These are phyloP conservation scores for Huntiella savannae DNA, from an alignment of 2,329 filamentous ascomycete genomes.

Conservation along the genomic window DNA sequence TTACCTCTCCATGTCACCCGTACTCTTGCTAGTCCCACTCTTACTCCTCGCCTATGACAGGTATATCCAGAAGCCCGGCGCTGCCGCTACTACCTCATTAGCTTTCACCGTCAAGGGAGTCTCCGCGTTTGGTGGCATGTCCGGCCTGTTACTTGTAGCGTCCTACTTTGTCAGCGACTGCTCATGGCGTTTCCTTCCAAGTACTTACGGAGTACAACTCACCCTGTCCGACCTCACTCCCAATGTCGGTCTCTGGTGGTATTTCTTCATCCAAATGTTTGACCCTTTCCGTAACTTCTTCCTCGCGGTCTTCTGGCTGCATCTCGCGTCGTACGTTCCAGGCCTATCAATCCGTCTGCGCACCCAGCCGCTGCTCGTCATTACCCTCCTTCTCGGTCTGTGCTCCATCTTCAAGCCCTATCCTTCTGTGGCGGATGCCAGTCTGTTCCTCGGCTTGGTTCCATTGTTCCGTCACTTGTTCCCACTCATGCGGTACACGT, in stretches of 20 bases:
- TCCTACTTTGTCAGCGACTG: constrained; percentile 55
- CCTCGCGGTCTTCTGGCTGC: constrained; percentile 93
- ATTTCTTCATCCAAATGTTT: constrained; percentile 99
- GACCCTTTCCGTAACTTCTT: constrained; percentile 96
- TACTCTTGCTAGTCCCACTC: constrained; percentile 68
- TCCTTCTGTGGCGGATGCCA: constrained; percentile 77
- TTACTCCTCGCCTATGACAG: constrained; percentile 64
- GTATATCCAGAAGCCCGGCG: constrained; percentile 17
- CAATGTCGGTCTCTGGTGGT: constrained; percentile 97
- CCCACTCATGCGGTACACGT: constrained; percentile 83
- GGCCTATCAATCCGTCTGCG: constrained; percentile 69
- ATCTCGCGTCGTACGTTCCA: constrained; percentile 75
- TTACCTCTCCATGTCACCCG: constrained; percentile 82
- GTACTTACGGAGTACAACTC: constrained; percentile 85
- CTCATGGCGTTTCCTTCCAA: constrained; percentile 73
- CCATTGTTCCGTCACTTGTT: constrained; percentile 83
- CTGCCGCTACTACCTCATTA: constrained; percentile 17
- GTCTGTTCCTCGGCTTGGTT: constrained; percentile 65
- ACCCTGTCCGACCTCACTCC: constrained; percentile 82
- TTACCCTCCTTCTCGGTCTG: constrained; percentile 70
- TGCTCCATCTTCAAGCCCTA: constrained; percentile 96
- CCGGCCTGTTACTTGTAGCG: constrained; percentile 45
- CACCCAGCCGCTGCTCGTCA: constrained; percentile 67
- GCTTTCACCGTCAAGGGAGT: constrained; percentile 38
- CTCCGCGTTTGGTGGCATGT: constrained; percentile 30